A percentile compares a stretch with the other conserved stretches of the same genome.
Evolutionary conservation across 345 rosid genomes (phyloP).

Genomic region (Diplotaxis tenuifolia): DNA sequence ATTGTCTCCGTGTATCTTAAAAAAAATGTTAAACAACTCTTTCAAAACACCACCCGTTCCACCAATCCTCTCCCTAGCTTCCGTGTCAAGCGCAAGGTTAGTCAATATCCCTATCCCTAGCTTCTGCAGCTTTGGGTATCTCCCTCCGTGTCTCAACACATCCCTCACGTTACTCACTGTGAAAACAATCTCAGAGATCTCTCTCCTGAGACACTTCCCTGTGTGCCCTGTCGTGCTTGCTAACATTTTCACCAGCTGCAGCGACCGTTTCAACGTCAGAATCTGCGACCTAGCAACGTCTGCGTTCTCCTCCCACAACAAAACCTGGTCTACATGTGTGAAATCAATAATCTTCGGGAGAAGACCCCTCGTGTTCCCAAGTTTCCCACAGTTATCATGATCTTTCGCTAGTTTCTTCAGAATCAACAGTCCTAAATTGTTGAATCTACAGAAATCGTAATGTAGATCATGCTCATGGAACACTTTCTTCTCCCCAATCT

Average conservation of each 20-base stretch:
- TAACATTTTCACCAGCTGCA: constrained; percentile 81
- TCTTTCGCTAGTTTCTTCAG: constrained; percentile 77
- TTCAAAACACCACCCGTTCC: constrained; percentile 78
- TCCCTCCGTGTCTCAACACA: constrained; percentile 60
- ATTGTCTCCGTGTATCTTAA: constrained; percentile 39
- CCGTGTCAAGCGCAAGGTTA: constrained; percentile 65
- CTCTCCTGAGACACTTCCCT: constrained; percentile 69
- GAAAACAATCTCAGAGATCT: constrained; percentile 85
- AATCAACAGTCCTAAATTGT: constrained; percentile 74
- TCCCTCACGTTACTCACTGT: constrained; percentile 79
- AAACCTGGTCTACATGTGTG: constrained; percentile 57
- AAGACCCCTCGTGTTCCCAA: constrained; percentile 88
- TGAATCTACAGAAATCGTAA: constrained; percentile 68
- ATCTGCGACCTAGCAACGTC: constrained; percentile 45
- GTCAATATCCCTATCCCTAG: constrained; percentile 70
- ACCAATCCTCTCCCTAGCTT: constrained; percentile 72
- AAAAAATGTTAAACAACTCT: constrained; percentile 79
- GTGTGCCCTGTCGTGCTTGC: constrained; percentile 71
- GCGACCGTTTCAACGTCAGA: constrained; percentile 64
- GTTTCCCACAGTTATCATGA: constrained; percentile 89
- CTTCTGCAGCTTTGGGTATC: constrained; percentile 65
- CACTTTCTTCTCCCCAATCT: constrained; percentile 59
- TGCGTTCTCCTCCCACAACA: constrained; percentile 47
- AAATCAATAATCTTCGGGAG: constrained; percentile 81
- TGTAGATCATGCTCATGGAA: constrained; percentile 48